Conservation (phyloP, 2,329 filamentous ascomycete species). For the Colletotrichum simmondsii region DNA sequence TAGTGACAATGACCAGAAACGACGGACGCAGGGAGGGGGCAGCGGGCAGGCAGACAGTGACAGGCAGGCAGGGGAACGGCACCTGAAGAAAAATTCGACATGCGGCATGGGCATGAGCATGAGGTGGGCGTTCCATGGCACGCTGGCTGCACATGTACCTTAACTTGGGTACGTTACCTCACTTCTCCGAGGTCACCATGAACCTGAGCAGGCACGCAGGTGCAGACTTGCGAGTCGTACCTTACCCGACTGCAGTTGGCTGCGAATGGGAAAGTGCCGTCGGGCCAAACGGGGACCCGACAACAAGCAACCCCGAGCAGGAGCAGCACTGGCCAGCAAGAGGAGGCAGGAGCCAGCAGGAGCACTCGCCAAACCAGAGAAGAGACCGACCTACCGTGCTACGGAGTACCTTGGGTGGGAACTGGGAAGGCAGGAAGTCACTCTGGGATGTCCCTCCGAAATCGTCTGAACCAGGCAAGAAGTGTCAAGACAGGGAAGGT, state of each 20-base stretch:
- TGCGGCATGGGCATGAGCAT: neutral
- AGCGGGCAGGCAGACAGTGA: neutral
- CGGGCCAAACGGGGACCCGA: neutral
- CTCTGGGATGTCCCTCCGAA: neutral
- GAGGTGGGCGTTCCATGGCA: no score
- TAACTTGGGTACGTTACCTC: no score
- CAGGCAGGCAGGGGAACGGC: neutral
- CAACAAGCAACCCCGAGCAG: neutral
- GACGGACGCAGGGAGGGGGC: neutral
- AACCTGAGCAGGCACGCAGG: no score
- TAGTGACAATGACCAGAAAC: neutral
- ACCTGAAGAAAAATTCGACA: constrained; percentile 15
- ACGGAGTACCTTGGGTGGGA: no score
- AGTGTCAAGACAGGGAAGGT: constrained; percentile 26
- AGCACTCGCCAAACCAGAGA: neutral
- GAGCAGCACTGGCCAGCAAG: neutral
- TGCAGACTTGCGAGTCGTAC: no score
- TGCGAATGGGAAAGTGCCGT: neutral
- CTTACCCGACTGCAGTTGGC: neutral
- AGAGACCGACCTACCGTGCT: neutral
- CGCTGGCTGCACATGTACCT: no score
- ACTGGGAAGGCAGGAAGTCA: neutral
- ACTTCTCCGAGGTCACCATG: no score
- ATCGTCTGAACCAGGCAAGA: neutral
- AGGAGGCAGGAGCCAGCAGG: neutral